A percentile compares a stretch with the other conserved stretches of the same genome.
Conservation (phyloP, 1,139 yeast genomes). For the Geotrichum aggregatum region DNA sequence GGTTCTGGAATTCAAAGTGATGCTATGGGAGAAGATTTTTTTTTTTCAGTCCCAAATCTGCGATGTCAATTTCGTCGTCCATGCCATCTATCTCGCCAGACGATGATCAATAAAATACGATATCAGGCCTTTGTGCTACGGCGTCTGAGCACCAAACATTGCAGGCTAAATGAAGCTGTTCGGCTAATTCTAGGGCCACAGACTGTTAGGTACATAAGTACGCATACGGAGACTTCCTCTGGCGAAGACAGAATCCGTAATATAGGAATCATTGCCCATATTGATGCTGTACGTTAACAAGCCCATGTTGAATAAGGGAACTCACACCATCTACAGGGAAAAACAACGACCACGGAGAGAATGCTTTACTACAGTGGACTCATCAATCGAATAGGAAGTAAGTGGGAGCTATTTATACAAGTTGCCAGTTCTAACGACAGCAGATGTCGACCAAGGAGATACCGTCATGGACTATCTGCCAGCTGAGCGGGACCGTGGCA, state of each 20-base stretch:
- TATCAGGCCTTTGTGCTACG: background rate
- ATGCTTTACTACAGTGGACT: constrained; percentile 86
- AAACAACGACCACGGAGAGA: constrained; percentile 85
- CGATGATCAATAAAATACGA: background rate
- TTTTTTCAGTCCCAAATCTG: too few species aligned
- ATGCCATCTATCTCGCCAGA: too few species aligned
- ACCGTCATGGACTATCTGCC: constrained; percentile 91
- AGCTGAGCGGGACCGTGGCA: constrained; percentile 88
- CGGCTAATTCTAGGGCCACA: background rate
- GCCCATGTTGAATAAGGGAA: background rate
- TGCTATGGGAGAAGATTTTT: background rate
- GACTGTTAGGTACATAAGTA: background rate
- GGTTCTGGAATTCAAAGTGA: background rate
- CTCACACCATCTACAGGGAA: constrained; percentile 43
- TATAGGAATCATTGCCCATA: constrained; percentile 80
- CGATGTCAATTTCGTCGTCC: too few species aligned
- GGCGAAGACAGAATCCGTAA: constrained; percentile 46
- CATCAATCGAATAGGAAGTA: constrained; percentile 64
- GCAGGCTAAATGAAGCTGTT: background rate
- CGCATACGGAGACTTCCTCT: background rate
- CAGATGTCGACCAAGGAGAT: constrained; percentile 90
- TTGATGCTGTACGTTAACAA: constrained; percentile 50
- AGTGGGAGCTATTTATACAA: background rate
- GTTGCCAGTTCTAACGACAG: background rate
- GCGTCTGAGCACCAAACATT: background rate